Base-by-base conservation (phyloP, 805 yeast genomes). In the Limtongia smithiae region DNA sequence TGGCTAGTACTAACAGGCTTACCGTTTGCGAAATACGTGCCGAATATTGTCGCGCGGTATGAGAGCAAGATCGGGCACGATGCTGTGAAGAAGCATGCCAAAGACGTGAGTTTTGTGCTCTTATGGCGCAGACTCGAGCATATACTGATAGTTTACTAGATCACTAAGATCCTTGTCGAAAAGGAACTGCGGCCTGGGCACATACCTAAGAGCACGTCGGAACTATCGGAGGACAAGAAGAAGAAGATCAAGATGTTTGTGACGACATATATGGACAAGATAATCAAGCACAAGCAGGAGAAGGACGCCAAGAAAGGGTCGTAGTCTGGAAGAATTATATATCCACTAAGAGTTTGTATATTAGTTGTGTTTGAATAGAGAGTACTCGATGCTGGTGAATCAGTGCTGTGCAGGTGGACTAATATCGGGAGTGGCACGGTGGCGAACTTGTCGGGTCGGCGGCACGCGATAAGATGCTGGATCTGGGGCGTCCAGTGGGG, bases 21-120 rank as follows among this genome's bases (percentile, higher is more conserved):
- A 9, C 28, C 71, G 28, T 79, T 91, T 63, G 97, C 96, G 1
- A 68, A 74, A 14, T 72, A 79, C 58, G 85, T 91, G 9, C 97
- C 97, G 8, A 88, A 89, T 60, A 66, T 85, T 62, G 72, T 90
- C 46, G 80, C 81, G 56, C 79, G 78, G 57, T 79, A 83, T 65
- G 63, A 71, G 2, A 47, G 54, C 24, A 81, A 80, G 46, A 71
- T 91, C 20, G 89, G 88, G 3, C 81, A 79, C 50, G 95, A 85
- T 3, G 74, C 79, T 48, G 62, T 87, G 44, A 91, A 90, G 67
- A 75, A 75, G 33, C 83, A 89, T 67, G 86, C 96, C 2, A 77
- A 80, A 52, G 96, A 89, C 42, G 51, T 54, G 30, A 21, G 42
- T 18, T 25, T 5, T 17, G 20, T 17, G 3, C 25, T 41, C n/a